Base-by-base conservation (phyloP, 1,284 basidiomycete species). In the Trametes sp. region DNA sequence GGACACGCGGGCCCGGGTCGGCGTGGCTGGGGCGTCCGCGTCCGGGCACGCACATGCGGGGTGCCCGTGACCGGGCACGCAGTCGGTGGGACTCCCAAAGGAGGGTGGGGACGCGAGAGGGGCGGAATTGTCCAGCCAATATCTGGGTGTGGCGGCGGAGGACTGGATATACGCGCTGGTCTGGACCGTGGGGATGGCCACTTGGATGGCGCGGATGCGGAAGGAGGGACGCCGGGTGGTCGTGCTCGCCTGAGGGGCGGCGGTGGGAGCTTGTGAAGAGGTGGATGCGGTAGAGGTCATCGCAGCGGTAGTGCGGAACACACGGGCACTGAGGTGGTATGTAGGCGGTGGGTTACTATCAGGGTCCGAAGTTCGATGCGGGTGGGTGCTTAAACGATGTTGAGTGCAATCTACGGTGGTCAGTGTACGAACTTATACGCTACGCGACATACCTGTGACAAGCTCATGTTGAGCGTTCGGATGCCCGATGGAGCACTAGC, bases 21-120 rank as follows among this genome's bases (percentile, higher is more conserved):
- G 23, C 13, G 31, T 48, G 5, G 44, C 11, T 21, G 54, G 44
- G 14, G 44, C 45, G 44, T 36, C 31, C 11, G 21, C 7, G 16
- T 14, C 13, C 7, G 38, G 16, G 38, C 16, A 41, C 4, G 19
- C 14, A 19, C 13, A 4, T 19, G 16, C 38, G 16, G 53, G 16
- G 41, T 55, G 54, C 2, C 54, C 54, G 42, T 55, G 54, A 19
- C 41, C 44, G 29, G 54, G 54, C 41, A 4, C n/a, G 41, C 21
- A 16, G 19, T 44, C 41, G n/a, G 41, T 21, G 45, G 45, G 10
- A 13, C 11, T 28, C 8, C n/a, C n/a, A n/a, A n/a, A n/a, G 21
- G 21, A n/a, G 10, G 48, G 24, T 5, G 48, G 16, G 13, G 38
- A 3, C 31, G 28, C 29, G 29, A 21, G 21, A n/a, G 16, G 16